A percentile compares a stretch with the other conserved stretches of the same genome.
Conservation (phyloP, 1,284 basidiomycete genomes). For the Pseudozyma pruni region DNA sequence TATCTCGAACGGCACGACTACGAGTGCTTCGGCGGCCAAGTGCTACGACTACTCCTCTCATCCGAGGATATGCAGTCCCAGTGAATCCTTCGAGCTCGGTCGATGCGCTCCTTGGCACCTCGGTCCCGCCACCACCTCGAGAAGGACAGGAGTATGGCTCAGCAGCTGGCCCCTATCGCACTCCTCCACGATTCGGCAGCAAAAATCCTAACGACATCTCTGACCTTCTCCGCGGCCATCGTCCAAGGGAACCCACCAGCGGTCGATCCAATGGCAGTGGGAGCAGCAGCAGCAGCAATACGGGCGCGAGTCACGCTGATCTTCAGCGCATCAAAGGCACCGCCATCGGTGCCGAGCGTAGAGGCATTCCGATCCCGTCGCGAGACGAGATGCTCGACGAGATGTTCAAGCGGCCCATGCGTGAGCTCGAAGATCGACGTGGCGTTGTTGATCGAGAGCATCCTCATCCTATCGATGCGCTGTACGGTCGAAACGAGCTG, state of each 20-base stretch:
- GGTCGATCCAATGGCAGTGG: conserved; percentile 3
- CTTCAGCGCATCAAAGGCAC: conserved; percentile 45
- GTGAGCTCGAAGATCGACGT: conserved; percentile 36
- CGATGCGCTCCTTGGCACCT: conserved; percentile 57
- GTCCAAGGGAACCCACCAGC: conserved; percentile 13
- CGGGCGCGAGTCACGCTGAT: conserved; percentile 23
- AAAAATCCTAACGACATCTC: conserved; percentile 56
- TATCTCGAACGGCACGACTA: conserved; percentile 25
- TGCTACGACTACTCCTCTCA: background rate
- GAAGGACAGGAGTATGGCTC: conserved; percentile 19
- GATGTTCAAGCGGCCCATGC: conserved; percentile 45
- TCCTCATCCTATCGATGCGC: conserved; percentile 56
- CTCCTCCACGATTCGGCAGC: conserved; percentile 23
- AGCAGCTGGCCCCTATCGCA: conserved; percentile 15
- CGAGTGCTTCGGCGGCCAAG: conserved; percentile 7
- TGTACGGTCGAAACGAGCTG: conserved; percentile 57
- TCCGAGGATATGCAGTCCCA: conserved; percentile 44
- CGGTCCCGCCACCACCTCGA: conserved; percentile 52
- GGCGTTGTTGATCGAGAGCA: conserved; percentile 47
- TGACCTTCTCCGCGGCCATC: conserved; percentile 40
- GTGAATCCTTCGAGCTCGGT: conserved; percentile 57
- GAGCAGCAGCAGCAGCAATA: conserved; percentile 1
- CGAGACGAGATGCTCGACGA: conserved; percentile 51
- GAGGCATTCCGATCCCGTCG: conserved; percentile 44
- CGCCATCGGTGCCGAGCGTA: conserved; percentile 41